Conservation (phyloP, 2,329 filamentous ascomycete species). For the Cryphonectria naterciae region DNA sequence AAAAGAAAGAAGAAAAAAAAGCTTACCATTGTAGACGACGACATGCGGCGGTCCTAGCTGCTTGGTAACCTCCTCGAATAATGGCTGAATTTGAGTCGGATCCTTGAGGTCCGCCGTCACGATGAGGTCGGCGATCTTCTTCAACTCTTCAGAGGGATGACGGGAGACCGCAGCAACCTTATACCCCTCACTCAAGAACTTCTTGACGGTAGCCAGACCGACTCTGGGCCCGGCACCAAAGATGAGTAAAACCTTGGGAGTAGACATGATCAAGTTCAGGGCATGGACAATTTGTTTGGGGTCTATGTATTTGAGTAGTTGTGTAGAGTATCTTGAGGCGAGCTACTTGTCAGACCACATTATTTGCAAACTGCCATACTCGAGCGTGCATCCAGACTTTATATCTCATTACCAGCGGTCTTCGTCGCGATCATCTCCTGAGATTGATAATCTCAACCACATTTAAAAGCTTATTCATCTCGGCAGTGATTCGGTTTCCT, state of each 20-base stretch:
- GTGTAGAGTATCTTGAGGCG: background rate
- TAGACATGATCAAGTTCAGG: slow-evolving; percentile 22
- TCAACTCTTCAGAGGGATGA: slow-evolving; percentile 37
- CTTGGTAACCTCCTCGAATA: slow-evolving; percentile 45
- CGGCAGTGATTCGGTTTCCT: background rate
- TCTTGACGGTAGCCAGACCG: slow-evolving; percentile 41
- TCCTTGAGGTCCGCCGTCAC: slow-evolving; percentile 43
- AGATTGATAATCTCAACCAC: background rate
- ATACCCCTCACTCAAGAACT: slow-evolving; percentile 47
- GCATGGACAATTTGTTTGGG: background rate
- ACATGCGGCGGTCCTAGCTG: slow-evolving; percentile 45
- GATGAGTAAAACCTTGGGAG: slow-evolving; percentile 41
- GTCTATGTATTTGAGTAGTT: background rate
- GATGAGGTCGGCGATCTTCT: slow-evolving; percentile 36
- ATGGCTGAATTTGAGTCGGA: slow-evolving; percentile 38
- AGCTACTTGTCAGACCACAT: background rate
- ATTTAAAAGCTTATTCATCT: background rate
- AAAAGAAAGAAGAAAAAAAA: no score
- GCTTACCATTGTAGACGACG: slow-evolving; percentile 48
- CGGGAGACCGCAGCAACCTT: slow-evolving; percentile 46
- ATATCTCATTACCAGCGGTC: background rate
- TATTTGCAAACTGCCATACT: background rate
- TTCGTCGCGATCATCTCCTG: background rate
- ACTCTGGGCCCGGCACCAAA: slow-evolving; percentile 49
- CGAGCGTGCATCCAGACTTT: background rate